A percentile compares a stretch with the other conserved stretches of the same genome.
Evolutionary conservation across 345 rosid genomes (phyloP).

Genomic region (Lumnitzera littorea): DNA sequence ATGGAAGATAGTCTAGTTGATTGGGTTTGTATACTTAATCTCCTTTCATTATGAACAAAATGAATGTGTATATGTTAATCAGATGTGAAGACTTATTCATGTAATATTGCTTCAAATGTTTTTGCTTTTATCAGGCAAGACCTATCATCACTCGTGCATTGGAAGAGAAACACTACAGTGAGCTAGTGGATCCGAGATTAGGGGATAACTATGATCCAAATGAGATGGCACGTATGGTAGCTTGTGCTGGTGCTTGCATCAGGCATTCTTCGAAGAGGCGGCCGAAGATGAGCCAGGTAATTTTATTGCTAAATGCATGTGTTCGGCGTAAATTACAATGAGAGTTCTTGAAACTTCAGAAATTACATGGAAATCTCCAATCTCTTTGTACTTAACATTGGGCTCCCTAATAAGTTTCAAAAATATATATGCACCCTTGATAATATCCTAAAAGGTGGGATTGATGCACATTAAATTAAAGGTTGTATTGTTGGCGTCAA

Average conservation of each 20-base stretch:
- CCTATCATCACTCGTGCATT: slow-evolving; percentile 44
- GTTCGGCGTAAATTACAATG: not conserved
- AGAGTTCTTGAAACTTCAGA: too few species aligned
- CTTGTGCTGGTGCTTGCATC: slow-evolving; percentile 69
- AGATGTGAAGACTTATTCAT: slow-evolving; percentile 1
- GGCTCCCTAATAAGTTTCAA: too few species aligned
- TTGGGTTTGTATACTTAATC: slow-evolving; percentile 37
- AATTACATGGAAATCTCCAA: too few species aligned
- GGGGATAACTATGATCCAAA: slow-evolving; percentile 36
- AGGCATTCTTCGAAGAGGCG: slow-evolving; percentile 68
- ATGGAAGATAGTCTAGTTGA: slow-evolving; percentile 82
- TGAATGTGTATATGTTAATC: not conserved
- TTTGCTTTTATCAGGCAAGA: slow-evolving; percentile 48
- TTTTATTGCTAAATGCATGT: not conserved
- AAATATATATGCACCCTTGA: too few species aligned
- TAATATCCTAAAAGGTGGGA: too few species aligned
- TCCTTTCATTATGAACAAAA: not conserved
- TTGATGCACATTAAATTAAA: too few species aligned
- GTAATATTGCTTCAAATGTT: slow-evolving; percentile 3
- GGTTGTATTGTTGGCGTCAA: too few species aligned
- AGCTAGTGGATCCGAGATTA: slow-evolving; percentile 61
- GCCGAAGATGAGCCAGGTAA: slow-evolving; percentile 87
- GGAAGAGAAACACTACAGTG: slow-evolving; percentile 42
- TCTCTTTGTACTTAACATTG: too few species aligned
- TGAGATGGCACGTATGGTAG: slow-evolving; percentile 68